Base-by-base conservation (phyloP, 495 filamentous ascomycete species). In the Penicillium alfredii region DNA sequence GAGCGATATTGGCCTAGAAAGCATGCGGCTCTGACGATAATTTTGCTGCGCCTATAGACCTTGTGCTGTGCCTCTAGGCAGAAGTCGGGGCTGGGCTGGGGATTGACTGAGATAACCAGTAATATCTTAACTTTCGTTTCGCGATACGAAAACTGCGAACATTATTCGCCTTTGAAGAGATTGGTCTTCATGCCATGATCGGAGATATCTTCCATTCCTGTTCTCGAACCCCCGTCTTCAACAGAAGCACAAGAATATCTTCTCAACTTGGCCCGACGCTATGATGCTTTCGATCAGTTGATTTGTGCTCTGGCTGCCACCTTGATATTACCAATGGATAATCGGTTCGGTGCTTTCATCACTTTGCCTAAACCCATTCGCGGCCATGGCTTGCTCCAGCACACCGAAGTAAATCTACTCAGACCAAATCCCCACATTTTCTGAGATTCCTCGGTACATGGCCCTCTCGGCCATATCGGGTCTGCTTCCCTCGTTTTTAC, bases 241-340 rank as follows among this genome's bases (percentile, higher is more conserved):
- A 13, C 30, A 28, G 24, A 42, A 15, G 39, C 31, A 12, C 39
- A 27, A 25, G 6, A 27, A 13, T 42, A 42, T 30, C 39, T 42
- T 21, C 1, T 27, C 15, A 35, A 35, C 9, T 19, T 42, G 7
- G 39, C 39, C n/a, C 30, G 30, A 17, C 11, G 8, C 2, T 24
- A 35, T 30, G 19, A 42, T 35, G 20, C 21, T 21, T 42, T 42
- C 20, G 39, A 42, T 35, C 39, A 42, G 17, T 22, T 42, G 31
- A 30, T 35, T 16, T 26, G 15, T 11, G 39, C 30, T 1, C 12
- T 42, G n/a, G 31, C 31, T 21, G 39, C 30, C 15, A 16, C 39
- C 10, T 8, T 42, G 3, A 42, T 22, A 19, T 21, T 42, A 17
- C 39, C 30, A 19, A 11, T 16, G 15, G 22, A 35, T 29, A 35